Evolutionary conservation across 345 rosid genomes (phyloP), one percentile per base, ranked within the genome.

Genomic region (Angophora floribunda): DNA sequence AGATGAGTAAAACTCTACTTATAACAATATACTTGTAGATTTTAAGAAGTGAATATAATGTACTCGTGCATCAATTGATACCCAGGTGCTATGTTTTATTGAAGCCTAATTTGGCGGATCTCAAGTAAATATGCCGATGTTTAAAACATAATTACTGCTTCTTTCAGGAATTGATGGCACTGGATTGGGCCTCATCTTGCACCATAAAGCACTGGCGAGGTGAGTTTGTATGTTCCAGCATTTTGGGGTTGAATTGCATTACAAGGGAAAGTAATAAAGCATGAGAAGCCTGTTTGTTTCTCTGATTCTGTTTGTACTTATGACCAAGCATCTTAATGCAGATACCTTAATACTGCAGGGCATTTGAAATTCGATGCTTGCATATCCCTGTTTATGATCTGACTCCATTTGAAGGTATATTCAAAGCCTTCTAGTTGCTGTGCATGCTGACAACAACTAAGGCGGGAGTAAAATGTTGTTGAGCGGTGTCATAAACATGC

Each of bases 121-220:
- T 36, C 82, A 36, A 70, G 82, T 36, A 70, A 17, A 4, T 32
- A 36, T 70, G 82, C 82, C 82, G 11, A 70, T 36, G 47, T 70
- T 17, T 70, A 70, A 17, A 70, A 70, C 13, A 9, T 70, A 8
- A 57, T 86, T 30, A 6, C 5, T 89, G 90, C 26, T 57, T 45
- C 36, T 30, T 26, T 57, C 93, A 94, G 96, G 98, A 88, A 55
- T 96, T 22, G 98, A 96, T 91, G 99, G 99, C 63, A 92, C 95
- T 88, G 99, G 99, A 86, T 90, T 93, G 91, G 99, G 98, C 84
- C 96, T 97, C 75, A 89, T 91, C 89, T 93, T 97, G 92, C 99
- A 97, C 88, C 98, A 96, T 88, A 95, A 93, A 91, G 93, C 99
- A 89, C 96, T 97, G 59, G 99, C 99, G 88, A 96, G 91, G 99